phyloP scores from a whole-genome alignment of 1,284 basidiomycete genomes.

The Apiotrichum veenhuisii region DNA sequence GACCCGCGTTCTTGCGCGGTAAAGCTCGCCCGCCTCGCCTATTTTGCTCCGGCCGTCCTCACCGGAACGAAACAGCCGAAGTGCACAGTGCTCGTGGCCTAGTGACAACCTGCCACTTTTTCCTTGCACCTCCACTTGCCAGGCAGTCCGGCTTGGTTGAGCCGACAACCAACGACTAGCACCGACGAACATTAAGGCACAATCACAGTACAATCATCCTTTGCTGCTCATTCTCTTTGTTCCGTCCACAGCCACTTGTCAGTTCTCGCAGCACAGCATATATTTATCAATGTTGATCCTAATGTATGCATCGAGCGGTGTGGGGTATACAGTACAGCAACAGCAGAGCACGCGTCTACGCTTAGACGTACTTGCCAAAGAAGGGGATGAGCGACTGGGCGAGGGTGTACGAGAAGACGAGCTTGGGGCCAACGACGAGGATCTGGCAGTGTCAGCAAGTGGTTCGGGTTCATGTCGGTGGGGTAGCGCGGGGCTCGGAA shows the following conservation, averaged over 20 bases:
- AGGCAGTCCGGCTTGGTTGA: neutral
- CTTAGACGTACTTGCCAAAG: constrained; percentile 72
- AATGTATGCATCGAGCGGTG: constrained; percentile 8
- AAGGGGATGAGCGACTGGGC: constrained; percentile 93
- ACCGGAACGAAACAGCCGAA: neutral
- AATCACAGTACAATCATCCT: too few relatives aligned
- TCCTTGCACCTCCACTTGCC: too few relatives aligned
- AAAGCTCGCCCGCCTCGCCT: neutral
- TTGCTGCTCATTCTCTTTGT: too few relatives aligned
- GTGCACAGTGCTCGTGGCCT: too few relatives aligned
- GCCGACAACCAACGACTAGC: neutral
- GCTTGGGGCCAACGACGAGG: constrained; percentile 93
- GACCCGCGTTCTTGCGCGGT: neutral
- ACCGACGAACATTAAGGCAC: neutral
- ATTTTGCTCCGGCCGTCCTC: neutral
- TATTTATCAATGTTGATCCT: neutral
- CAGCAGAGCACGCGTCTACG: neutral
- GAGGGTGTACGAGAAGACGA: constrained; percentile 96
- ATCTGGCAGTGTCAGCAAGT: constrained; percentile 59
- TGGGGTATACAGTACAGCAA: constrained; percentile 8
- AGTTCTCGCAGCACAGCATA: neutral
- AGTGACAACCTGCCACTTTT: too few relatives aligned
- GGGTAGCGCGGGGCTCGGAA: too few relatives aligned
- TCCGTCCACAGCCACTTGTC: too few relatives aligned
- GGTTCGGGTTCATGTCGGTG: too few relatives aligned